Percentiles rank a stretch among this genome's conserved stretches.
These are phyloP conservation scores for Microsporum canis DNA, from an alignment of 2,329 filamentous ascomycete species.

Conservation along the genomic window DNA sequence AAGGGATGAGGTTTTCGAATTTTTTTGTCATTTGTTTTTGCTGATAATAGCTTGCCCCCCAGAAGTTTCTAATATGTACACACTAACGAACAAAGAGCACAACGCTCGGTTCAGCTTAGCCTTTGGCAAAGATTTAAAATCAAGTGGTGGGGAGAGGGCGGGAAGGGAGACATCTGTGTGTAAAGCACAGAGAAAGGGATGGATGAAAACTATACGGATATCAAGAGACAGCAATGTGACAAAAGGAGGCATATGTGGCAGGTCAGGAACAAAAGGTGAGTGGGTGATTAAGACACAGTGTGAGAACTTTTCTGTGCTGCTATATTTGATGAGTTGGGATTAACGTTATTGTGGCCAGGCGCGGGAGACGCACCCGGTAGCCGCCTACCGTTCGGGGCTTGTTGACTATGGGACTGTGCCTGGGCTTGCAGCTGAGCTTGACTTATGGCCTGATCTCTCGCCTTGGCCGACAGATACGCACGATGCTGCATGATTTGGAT, in stretches of 20 bases:
- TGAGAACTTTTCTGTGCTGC: conserved; percentile 19
- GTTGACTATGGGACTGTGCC: conserved; percentile 26
- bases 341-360: conserved; percentile 4
- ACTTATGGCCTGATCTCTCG: conserved; percentile 31
- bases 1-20: conserved; percentile 8
- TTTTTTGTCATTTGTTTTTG: conserved; percentile 9
- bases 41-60: conserved; percentile 2
- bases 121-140: neutral
- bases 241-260: neutral
- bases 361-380: conserved; percentile 25
- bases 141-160: neutral
- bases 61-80: conserved; percentile 4
- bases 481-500: conserved; percentile 47
- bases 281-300: conserved; percentile 9
- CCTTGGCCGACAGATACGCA: conserved; percentile 37
- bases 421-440: conserved; percentile 34
- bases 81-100: neutral
- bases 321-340: conserved; percentile 4
- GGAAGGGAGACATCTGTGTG: neutral
- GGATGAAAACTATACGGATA: neutral
- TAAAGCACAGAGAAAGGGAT: neutral
- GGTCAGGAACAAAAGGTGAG: neutral
- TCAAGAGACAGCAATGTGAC: neutral
- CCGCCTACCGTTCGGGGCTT: conserved; percentile 22
- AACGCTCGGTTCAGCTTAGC: neutral